Percentiles rank a stretch among this genome's conserved stretches.
Evolutionary conservation across 108 stramenopile genomes (phyloP).

Genomic region (Tribonema minus): DNA sequence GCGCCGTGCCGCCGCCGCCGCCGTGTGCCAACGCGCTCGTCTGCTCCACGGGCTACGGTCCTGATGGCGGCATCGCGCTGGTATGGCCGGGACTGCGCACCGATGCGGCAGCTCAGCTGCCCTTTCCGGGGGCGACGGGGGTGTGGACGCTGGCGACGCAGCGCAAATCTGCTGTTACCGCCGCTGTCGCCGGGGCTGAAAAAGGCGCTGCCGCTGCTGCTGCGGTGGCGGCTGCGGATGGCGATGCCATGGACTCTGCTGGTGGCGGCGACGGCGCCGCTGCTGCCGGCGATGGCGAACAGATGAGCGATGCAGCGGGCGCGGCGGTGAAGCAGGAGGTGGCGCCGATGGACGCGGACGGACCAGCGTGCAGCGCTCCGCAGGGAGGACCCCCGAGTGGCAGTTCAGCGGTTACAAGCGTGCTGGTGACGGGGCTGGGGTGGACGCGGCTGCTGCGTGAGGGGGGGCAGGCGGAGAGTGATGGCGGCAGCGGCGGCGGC

Average conservation of each 20-base stretch:
- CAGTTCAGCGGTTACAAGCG: neutral
- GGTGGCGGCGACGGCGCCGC: neutral
- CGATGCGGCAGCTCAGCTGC: neutral
- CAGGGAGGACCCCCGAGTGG: neutral
- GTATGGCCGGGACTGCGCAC: neutral
- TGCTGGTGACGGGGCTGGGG: neutral
- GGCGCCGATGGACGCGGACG: neutral
- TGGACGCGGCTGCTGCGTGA: neutral
- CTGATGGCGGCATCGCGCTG: neutral
- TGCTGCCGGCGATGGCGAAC: neutral
- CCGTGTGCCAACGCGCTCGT: neutral
- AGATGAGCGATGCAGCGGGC: too few species aligned
- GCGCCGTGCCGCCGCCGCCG: neutral
- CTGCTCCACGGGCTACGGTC: neutral
- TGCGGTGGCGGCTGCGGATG: neutral
- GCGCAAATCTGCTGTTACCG: too few species aligned
- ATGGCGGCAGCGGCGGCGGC: conserved; percentile 1
- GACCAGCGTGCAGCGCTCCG: neutral
- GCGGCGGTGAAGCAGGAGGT: too few species aligned
- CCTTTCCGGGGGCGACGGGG: neutral
- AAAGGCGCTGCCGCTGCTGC: neutral
- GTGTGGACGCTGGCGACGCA: neutral
- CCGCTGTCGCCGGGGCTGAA: neutral
- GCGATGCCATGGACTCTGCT: neutral
- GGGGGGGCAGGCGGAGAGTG: neutral